phyloP scores from a whole-genome alignment of 805 yeast species.

The Ogataea populi-albae region DNA sequence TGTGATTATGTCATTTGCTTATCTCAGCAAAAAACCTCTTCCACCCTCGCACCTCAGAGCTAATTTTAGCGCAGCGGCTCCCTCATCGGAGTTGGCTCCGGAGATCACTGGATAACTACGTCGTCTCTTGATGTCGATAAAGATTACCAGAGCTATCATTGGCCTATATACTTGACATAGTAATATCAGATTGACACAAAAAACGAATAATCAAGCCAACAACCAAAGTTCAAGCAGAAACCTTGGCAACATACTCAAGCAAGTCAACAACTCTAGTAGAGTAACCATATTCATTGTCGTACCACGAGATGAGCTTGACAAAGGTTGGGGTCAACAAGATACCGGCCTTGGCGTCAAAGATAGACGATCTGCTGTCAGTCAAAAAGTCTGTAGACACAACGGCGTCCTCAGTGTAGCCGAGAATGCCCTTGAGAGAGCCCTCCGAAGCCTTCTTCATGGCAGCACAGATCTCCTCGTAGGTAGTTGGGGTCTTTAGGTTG shows the following conservation, averaged over 20 bases:
- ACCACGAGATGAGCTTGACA: conserved; percentile 91
- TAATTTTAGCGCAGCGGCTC: too few relatives aligned
- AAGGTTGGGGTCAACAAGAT: conserved; percentile 81
- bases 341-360: conserved; percentile 91
- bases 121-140: too few relatives aligned
- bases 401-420: conserved; percentile 90
- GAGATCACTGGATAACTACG: too few relatives aligned
- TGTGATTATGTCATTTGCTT: too few relatives aligned
- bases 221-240: conserved; percentile 22
- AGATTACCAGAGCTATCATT: too few relatives aligned
- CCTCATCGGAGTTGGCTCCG: too few relatives aligned
- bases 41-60: too few relatives aligned
- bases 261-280: conserved; percentile 94
- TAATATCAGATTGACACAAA: too few relatives aligned
- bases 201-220: not conserved
- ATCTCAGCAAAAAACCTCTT: too few relatives aligned
- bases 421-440: conserved; percentile 73
- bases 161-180: too few relatives aligned
- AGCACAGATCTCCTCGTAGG: conserved; percentile 80
- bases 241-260: conserved; percentile 74
- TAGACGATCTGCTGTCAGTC: conserved; percentile 79
- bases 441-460: conserved; percentile 75
- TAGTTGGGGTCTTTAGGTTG: conserved; percentile 69
- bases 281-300: conserved; percentile 96
- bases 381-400: conserved; percentile 90